Evolutionary conservation across 2,329 filamentous ascomycete species (phyloP).

Genomic region (Fusarium guadeloupense): DNA sequence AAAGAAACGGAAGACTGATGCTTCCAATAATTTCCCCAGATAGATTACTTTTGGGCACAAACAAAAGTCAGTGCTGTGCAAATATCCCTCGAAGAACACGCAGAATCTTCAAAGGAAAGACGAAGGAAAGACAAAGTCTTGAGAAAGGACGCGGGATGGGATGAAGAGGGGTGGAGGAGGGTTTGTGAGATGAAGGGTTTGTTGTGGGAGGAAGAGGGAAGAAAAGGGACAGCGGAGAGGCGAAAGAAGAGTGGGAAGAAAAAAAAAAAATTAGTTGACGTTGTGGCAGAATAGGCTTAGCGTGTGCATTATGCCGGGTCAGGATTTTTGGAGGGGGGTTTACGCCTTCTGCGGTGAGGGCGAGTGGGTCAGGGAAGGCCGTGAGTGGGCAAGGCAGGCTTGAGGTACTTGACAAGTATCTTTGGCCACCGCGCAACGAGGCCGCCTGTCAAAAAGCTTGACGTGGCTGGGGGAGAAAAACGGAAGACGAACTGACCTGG

Average conservation of each 20-base stretch:
- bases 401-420: conserved; percentile 36
- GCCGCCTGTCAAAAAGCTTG: conserved; percentile 26
- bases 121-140: conserved; percentile 53
- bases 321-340: conserved; percentile 40
- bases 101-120: conserved; percentile 60
- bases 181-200: conserved; percentile 46
- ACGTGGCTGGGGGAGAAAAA: conserved; percentile 36
- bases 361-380: conserved; percentile 40
- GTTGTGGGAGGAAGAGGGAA: conserved; percentile 49
- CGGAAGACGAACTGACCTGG: conserved; percentile 17
- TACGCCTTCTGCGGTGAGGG: conserved; percentile 42
- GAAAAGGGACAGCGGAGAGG: conserved; percentile 47
- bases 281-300: conserved; percentile 47
- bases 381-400: conserved; percentile 39
- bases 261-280: conserved; percentile 48
- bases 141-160: conserved; percentile 45
- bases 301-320: conserved; percentile 36
- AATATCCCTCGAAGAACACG: conserved; percentile 54
- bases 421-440: conserved; percentile 39
- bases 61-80: conserved; percentile 45
- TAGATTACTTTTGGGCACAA: conserved; percentile 47
- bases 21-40: conserved; percentile 47
- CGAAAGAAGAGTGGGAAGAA: conserved; percentile 49
- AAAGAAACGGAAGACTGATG: conserved; percentile 48
- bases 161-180: conserved; percentile 44